Base-by-base conservation (phyloP, 179 eudicot genomes). In the Silene vulgaris region DNA sequence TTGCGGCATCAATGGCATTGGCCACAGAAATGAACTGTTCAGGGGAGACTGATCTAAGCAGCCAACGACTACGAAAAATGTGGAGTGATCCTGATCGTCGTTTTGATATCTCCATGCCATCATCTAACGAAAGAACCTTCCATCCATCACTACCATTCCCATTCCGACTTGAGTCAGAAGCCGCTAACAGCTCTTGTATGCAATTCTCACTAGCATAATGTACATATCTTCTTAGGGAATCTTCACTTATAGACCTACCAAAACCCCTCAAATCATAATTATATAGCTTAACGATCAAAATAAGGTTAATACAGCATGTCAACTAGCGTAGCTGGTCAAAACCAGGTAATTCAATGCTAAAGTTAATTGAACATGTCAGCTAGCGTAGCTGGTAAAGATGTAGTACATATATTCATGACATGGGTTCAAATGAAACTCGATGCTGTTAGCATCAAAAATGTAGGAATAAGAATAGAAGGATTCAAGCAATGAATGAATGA, bases 1-100 rank as follows among this genome's bases (percentile, higher is more conserved):
- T 93, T 40, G 98, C 98, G 77, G 98, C 98, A 84, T 93, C 96
- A 29, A 93, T 93, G 56, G 98, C 98, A 72, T 85, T 93, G 72
- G 97, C 97, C 3, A 93, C 98, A 5, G 91, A 87, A 37, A 89
- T 86, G 82, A 93, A 91, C 78, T 88, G 91, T 63, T 91, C 72
- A 1, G 95, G 90, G 9, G 95, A 84, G 64, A 93, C 96, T 63
- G 97, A 91, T 74, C 79, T 79, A 45, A 93, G 89, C 0, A 85
- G 64, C 90, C 97, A 83, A 12, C 98, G 84, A 79, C 98, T 93
- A 17, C 97, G 88, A 69, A 91, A 91, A 19, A 88, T 86, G 81
- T 89, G 95, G 30, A 87, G 86, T 1, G 98, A 91, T 17, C 96
- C 89, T 11, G 96, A 90, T 73, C 91, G 70, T 5, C 93, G 86